These are phyloP conservation scores for Dryas alaskensis DNA, from an alignment of 306 rosid genomes.

Conservation along the genomic window DNA sequence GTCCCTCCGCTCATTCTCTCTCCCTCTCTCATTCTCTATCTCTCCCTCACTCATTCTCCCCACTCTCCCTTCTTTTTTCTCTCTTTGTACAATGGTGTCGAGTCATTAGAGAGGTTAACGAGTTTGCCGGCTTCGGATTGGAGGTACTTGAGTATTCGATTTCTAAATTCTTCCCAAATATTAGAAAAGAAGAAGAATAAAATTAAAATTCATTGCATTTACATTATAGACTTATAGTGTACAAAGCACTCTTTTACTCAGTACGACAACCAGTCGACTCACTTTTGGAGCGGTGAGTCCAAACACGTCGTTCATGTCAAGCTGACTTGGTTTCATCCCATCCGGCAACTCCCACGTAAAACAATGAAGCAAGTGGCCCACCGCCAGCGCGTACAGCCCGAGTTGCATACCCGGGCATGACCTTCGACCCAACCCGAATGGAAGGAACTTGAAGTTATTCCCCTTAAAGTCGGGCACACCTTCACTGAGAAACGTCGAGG, in stretches of 20 bases:
- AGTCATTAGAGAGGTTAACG: no score
- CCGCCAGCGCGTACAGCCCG: conserved; percentile 74
- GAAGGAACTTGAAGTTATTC: conserved; percentile 75
- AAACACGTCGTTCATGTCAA: conserved; percentile 72
- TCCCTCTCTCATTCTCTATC: no score
- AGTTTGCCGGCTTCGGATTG: no score
- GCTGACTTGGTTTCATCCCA: conserved; percentile 74
- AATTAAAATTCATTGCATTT: no score
- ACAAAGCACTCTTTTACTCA: conserved; percentile 54
- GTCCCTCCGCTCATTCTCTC: no score
- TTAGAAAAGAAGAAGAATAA: no score
- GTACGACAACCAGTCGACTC: conserved; percentile 70
- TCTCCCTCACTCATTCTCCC: no score
- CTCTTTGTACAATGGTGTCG: no score
- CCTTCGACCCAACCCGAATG: conserved; percentile 90
- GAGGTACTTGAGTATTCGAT: no score
- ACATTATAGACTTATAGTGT: conserved; percentile 20
- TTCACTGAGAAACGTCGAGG: conserved; percentile 44
- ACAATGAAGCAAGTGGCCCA: conserved; percentile 73
- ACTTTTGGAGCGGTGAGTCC: conserved; percentile 93
- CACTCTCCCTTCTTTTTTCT: no score
- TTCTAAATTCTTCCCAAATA: no score
- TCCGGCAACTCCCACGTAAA: conserved; percentile 79
- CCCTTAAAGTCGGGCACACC: conserved; percentile 76
- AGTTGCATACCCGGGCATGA: conserved; percentile 94